Conservation (phyloP, 2,329 filamentous ascomycete genomes). For the Volutella citrinella region DNA sequence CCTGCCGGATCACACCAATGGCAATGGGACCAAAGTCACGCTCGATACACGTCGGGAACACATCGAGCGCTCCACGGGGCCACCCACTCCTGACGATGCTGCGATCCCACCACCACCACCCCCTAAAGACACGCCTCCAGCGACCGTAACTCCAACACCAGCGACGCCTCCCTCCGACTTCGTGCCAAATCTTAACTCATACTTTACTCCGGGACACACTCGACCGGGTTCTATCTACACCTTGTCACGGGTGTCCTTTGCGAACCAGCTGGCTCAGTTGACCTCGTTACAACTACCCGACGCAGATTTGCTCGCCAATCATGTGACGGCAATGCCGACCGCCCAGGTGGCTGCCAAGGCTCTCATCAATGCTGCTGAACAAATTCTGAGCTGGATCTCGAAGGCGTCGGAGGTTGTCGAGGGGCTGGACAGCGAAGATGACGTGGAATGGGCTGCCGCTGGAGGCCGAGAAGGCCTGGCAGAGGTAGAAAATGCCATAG, state of each 20-base stretch:
- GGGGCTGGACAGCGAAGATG: slow-evolving; percentile 90
- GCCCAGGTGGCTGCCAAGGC: slow-evolving; percentile 81
- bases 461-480: slow-evolving; percentile 79
- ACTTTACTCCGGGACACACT: slow-evolving; percentile 65
- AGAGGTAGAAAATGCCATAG: slow-evolving; percentile 71
- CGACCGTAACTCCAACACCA: slow-evolving; percentile 20
- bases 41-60: slow-evolving; percentile 57
- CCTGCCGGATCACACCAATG: slow-evolving; percentile 66
- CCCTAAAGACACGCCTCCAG: slow-evolving; percentile 40
- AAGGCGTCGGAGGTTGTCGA: slow-evolving; percentile 88
- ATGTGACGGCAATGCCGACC: slow-evolving; percentile 80
- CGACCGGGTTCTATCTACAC: slow-evolving; percentile 89
- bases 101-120: slow-evolving; percentile 38
- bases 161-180: slow-evolving; percentile 38
- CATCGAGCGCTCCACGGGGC: slow-evolving; percentile 47
- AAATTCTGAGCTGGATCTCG: slow-evolving; percentile 90
- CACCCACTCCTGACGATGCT: slow-evolving; percentile 34
- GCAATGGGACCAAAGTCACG: slow-evolving; percentile 64
- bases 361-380: slow-evolving; percentile 81
- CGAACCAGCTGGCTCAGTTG: slow-evolving; percentile 86
- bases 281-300: slow-evolving; percentile 88
- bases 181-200: slow-evolving; percentile 52
- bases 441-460: slow-evolving; percentile 93
- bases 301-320: slow-evolving; percentile 76
- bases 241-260: slow-evolving; percentile 86